Base-by-base conservation (phyloP, 192 early-diverging fungal species). In the Coemansia sp. region DNA sequence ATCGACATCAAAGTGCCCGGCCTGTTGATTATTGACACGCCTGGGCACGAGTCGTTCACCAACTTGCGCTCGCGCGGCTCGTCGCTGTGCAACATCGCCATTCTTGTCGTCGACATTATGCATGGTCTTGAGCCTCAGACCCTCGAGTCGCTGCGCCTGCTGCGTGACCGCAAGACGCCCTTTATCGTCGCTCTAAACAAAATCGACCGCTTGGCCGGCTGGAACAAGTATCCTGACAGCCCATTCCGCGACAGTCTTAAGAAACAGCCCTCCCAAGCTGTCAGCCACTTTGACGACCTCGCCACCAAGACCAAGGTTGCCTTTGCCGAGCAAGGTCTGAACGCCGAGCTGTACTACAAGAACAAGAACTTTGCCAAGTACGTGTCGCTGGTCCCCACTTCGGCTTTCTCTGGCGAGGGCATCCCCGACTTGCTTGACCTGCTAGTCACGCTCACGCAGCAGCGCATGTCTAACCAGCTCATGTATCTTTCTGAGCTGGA, bases 121-220 rank as follows among this genome's bases (percentile, higher is more conserved):
- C 96, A 98, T 84, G 97, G 97, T 54, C 85, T 99, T 61, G 96
- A 99, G 84, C 96, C 94, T 31, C 97, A 99, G 82, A 99, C 97
- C 1, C 84, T 97, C 36, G 98, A 99, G 82, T 97, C 96, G 4
- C 86, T 99, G 70, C 89, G 90, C 29, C 82, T 98, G 65, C 83
- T 98, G 62, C 91, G 93, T 64, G 89, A 94, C 56, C 88, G 94
- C 62, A 97, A 97, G 86, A 94, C 96, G 40, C 96, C 98, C 4
- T 98, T 98, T 77, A 92, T 99, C 73, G 98, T 99, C 9, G 98
- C 98, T 8, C 78, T 99, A 65, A 99, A 99, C 88, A 99, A 99
- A 88, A 94, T 98, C 68, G 98, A 99, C 82, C 90, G 96, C 79
- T 84, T 99, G 53, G 98, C 89, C 76, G 92, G 87, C 31, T 99